Evolutionary conservation across 257 asterid genomes (phyloP).

Genomic region (Salvia miltiorrhiza): DNA sequence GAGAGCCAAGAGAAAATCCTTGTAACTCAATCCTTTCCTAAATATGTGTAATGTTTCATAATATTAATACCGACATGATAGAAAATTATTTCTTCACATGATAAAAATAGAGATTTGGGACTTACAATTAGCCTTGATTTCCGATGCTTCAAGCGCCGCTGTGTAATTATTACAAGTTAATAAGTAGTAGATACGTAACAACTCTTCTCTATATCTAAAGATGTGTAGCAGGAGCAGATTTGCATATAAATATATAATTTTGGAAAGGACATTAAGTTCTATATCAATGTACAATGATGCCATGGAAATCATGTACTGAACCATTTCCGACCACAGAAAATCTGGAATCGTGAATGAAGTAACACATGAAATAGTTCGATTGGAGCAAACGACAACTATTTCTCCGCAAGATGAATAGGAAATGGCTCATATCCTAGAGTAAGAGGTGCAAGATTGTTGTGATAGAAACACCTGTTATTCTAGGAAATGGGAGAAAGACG

Average conservation of each 20-base stretch:
- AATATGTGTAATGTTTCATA: constrained; percentile 15
- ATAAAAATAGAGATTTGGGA: constrained; percentile 15
- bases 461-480: too few relatives aligned
- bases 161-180: constrained; percentile 31
- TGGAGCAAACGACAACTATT: too few relatives aligned
- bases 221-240: neutral
- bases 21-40: constrained; percentile 89
- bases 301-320: neutral
- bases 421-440: too few relatives aligned
- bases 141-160: constrained; percentile 91
- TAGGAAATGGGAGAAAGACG: too few relatives aligned
- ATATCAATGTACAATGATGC: neutral
- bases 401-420: too few relatives aligned
- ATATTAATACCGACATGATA: constrained; percentile 6
- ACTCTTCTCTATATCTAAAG: neutral
- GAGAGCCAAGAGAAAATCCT: constrained; percentile 87
- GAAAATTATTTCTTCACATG: constrained; percentile 14
- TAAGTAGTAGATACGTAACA: constrained; percentile 1
- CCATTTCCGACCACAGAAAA: too few relatives aligned
- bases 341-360: too few relatives aligned
- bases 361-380: too few relatives aligned
- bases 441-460: too few relatives aligned
- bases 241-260: neutral
- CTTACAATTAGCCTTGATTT: constrained; percentile 86
- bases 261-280: neutral